Conservation (phyloP, 257 asterid species). For the Misopates orontium region DNA sequence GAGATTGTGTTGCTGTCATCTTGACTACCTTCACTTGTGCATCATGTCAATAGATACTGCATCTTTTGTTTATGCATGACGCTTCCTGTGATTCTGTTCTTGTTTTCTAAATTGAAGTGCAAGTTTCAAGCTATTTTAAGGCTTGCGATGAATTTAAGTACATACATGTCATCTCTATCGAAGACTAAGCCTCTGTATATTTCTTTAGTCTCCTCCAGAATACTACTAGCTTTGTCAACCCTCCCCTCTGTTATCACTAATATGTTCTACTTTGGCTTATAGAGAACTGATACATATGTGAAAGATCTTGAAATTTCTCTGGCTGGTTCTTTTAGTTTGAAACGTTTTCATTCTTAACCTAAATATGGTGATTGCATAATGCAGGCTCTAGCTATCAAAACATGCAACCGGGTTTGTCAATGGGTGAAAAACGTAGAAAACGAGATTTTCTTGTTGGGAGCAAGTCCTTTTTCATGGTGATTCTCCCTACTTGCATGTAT, state of each 20-base stretch:
- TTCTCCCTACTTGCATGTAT: conserved; percentile 38
- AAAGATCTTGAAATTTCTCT: conserved; percentile 14
- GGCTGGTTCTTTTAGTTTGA: background rate
- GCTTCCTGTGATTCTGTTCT: background rate
- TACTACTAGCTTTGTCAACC: background rate
- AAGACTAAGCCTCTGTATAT: background rate
- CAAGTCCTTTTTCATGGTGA: conserved; percentile 94
- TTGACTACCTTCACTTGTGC: background rate
- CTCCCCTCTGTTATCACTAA: background rate
- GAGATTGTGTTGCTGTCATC: background rate
- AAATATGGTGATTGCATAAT: conserved; percentile 23
- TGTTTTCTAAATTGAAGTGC: too few species aligned
- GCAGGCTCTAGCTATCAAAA: conserved; percentile 95
- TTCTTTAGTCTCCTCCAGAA: background rate
- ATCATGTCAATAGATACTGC: conserved; percentile 2
- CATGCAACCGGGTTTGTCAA: conserved; percentile 89
- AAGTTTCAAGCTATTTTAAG: too few species aligned
- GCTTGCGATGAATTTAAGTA: too few species aligned
- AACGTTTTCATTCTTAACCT: background rate
- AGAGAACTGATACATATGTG: background rate
- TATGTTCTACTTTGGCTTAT: background rate
- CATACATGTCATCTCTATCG: too few species aligned
- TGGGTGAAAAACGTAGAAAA: conserved; percentile 96
- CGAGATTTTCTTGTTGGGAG: conserved; percentile 85
- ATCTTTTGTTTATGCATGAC: background rate